Base-by-base conservation (phyloP, 257 asterid genomes). In the Nicotiana sylvestris region DNA sequence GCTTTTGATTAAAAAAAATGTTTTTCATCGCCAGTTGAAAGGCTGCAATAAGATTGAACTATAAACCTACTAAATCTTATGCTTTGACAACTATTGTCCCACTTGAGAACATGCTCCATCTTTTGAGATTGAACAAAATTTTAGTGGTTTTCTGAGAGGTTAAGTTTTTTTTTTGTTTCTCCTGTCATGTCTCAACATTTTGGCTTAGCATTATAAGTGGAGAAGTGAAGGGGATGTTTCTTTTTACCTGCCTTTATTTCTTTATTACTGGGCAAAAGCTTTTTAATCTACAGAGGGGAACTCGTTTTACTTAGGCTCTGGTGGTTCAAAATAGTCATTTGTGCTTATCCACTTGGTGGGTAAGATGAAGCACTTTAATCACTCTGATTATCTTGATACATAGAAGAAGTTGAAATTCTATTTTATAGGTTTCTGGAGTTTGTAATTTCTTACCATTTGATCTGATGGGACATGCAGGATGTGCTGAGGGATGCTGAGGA, bases 401-500 rank as follows among this genome's bases (percentile, higher is more conserved):
- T 1, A 43, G 46, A 76, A 27, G 80, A 27, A 27, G 53, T 74
- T 25, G 46, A 15, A 43, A 27, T 74, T 51, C 53, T 76, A 49
- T 49, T 27, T 29, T 29, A 76, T 76, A 29, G 35, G 27, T 32
- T 35, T 80, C 35, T 58, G 57, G 66, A 65, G 13, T 49, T 66
- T 46, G 51, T 60, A 16, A 32, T 32, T 18, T 49, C 56, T 84
- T 70, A 66, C 61, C 37, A 49, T 29, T 12, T 61, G 30, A 57
- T 79, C 72, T n/a, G 32, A 55, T 55, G 79, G 66, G 66, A 62
- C 67, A 30, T 88, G 91, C 94, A 95, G 99, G 98, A 91, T 77
- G 82, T 88, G 82, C 83, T 95, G 82, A 90, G 98, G 87, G 97
- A 95, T 82, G 83, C 94, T 10, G 98, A 92, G 87, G 98, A 95